phyloP scores from a whole-genome alignment of 129 eudicot species.

The Scalesia atractyloides region DNA sequence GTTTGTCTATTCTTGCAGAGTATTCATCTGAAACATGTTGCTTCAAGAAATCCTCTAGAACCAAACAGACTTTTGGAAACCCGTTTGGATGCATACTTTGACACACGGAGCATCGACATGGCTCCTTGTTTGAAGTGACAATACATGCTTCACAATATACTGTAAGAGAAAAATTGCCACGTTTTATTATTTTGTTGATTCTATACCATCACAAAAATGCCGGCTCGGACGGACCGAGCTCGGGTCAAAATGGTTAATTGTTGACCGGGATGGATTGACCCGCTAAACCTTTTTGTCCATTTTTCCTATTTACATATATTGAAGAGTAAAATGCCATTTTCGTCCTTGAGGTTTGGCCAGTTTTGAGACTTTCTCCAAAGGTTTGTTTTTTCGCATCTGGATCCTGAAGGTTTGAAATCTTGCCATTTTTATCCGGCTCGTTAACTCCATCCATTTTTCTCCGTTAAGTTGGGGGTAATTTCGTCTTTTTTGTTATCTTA shows the following conservation, averaged over 20 bases:
- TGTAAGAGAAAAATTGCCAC: slow-evolving; percentile 15
- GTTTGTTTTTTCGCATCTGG: too few relatives aligned
- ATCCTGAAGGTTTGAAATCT: too few relatives aligned
- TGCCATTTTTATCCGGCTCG: too few relatives aligned
- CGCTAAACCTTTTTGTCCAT: not conserved
- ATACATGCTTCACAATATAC: slow-evolving; percentile 62
- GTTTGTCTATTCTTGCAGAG: slow-evolving; percentile 31
- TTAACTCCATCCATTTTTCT: too few relatives aligned
- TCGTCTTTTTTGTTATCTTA: too few relatives aligned
- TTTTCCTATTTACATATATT: not conserved
- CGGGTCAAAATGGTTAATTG: not conserved
- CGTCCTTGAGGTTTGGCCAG: too few relatives aligned
- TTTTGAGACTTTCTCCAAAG: too few relatives aligned
- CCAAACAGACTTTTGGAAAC: slow-evolving; percentile 55
- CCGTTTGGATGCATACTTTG: slow-evolving; percentile 58
- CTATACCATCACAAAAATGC: not conserved
- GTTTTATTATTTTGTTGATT: not conserved
- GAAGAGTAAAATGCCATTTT: too few relatives aligned
- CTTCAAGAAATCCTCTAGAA: slow-evolving; percentile 53
- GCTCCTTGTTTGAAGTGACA: slow-evolving; percentile 25
- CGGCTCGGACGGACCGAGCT: not conserved
- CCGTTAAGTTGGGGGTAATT: too few relatives aligned
- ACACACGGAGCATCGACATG: slow-evolving; percentile 52
- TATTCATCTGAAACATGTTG: slow-evolving; percentile 56
- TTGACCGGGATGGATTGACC: not conserved